Evolutionary conservation across 2,329 filamentous ascomycete species (phyloP), one percentile per base, ranked within the genome.

Genomic region (Claviceps sp.): DNA sequence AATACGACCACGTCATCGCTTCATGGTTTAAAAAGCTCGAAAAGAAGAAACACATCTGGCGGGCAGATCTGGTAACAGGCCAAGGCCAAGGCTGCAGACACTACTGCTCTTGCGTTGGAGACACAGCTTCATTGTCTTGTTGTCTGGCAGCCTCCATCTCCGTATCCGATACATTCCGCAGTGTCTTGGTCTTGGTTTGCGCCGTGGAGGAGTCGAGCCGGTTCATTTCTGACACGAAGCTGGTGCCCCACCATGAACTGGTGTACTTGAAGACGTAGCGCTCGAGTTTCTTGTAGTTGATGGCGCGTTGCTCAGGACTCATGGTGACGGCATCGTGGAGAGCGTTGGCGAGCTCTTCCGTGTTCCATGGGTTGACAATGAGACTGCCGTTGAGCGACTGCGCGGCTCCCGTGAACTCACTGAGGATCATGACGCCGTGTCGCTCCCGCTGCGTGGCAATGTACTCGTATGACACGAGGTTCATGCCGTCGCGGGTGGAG

Each of bases 331-430:
- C 88, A 58, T 95, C 89, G 67, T 96, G 86, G 59, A 97, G 90
- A 5, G 90, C 88, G 61, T 89, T 87, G 42, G 91, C 90, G 40
- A 97, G 75, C 67, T 97, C 91, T 64, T 96, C 90, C 0, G 90
- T 96, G 67, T 97, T 97, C 93, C 93, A 98, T 1, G 93, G 93
- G 69, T 98, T 98, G 63, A 97, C 88, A 51, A 97, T 90, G 50
- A 97, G 76, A 60, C 87, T 89, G 55, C 91, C 91, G 59, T 95
- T 96, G 53, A 98, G 77, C 56, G 86, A 93, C 69, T 97, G 93
- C 0, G 93, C 91, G 7, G 93, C 93, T 44, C 93, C 93, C 0
- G 93, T 90, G 64, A 98, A 97, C 66, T 98, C 93, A 47, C 90
- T 96, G 37, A 98, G 79, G 52, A 98, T 90, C 80, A 98, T 85